Percentiles rank a stretch among this genome's conserved stretches.
Evolutionary conservation across 176 grass and related monocot species (phyloP).

Genomic region (Oryza glaberrima): DNA sequence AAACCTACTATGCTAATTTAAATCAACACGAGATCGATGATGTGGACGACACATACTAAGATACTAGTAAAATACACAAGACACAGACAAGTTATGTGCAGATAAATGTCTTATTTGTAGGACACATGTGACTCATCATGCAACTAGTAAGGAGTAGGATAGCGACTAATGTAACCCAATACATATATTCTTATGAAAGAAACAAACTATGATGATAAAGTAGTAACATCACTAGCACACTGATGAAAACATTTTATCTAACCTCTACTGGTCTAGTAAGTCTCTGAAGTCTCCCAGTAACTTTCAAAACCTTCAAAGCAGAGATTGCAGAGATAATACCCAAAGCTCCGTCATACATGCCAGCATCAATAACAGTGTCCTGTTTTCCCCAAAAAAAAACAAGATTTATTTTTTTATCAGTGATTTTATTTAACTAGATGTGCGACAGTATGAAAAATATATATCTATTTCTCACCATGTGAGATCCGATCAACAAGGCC

Average conservation of each 20-base stretch:
- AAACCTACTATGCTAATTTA: neutral
- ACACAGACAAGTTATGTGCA: constrained; percentile 24
- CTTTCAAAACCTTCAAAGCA: constrained; percentile 87
- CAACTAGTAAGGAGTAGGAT: neutral
- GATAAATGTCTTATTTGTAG: constrained; percentile 28
- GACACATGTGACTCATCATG: constrained; percentile 24
- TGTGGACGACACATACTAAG: neutral
- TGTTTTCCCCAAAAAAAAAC: constrained; percentile 44
- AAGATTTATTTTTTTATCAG: neutral
- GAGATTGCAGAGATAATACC: constrained; percentile 84
- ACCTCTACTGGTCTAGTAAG: constrained; percentile 81
- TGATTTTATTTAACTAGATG: constrained; percentile 6
- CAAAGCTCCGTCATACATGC: constrained; percentile 86
- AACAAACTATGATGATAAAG: constrained; percentile 10
- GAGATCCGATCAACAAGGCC: constrained; percentile 83
- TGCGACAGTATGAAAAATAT: neutral
- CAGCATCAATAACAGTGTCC: constrained; percentile 96
- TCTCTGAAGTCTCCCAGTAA: constrained; percentile 66
- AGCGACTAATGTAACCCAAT: neutral
- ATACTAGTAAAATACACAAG: constrained; percentile 6
- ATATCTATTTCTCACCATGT: constrained; percentile 51
- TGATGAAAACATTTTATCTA: constrained; percentile 22
- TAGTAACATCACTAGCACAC: neutral
- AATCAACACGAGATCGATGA: constrained; percentile 17
- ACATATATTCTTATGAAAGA: constrained; percentile 1